phyloP scores from a whole-genome alignment of 2,329 filamentous ascomycete genomes.

The Alternaria postmessia region DNA sequence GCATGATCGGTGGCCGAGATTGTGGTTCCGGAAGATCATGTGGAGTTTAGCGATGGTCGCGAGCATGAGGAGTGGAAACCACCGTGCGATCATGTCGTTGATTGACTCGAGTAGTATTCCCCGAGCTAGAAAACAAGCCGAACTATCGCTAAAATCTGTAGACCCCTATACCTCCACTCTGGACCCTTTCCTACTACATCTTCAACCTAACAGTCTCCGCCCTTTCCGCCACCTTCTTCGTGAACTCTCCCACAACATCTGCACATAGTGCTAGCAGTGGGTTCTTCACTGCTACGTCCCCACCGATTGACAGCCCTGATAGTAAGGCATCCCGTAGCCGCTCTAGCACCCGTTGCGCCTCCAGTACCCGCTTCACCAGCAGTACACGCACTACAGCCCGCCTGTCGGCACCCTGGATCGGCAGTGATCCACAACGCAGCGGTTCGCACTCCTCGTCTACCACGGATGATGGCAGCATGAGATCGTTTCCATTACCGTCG shows the following conservation, averaged over 20 bases:
- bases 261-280: conserved; percentile 6
- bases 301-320: background rate
- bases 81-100: background rate
- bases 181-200: conserved; percentile 2
- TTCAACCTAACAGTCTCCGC: conserved; percentile 8
- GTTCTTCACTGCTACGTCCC: conserved; percentile 1
- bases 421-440: conserved; percentile 9
- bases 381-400: conserved; percentile 10
- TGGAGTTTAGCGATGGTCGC: conserved; percentile 2
- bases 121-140: conserved; percentile 7
- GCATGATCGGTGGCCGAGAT: conserved; percentile 1
- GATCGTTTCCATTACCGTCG: background rate
- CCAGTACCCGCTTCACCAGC: conserved; percentile 11
- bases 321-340: conserved; percentile 3
- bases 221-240: conserved; percentile 7
- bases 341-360: conserved; percentile 9
- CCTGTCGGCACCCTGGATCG: conserved; percentile 10
- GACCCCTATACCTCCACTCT: background rate
- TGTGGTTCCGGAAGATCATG: conserved; percentile 6
- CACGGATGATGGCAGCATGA: conserved; percentile 4
- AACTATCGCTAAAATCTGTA: background rate
- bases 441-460: conserved; percentile 12
- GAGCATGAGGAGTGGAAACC: background rate
- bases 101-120: background rate
- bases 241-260: conserved; percentile 7